Base-by-base conservation (phyloP, 768 basidiomycete species). In the Tylopilus vinaceipallidus region DNA sequence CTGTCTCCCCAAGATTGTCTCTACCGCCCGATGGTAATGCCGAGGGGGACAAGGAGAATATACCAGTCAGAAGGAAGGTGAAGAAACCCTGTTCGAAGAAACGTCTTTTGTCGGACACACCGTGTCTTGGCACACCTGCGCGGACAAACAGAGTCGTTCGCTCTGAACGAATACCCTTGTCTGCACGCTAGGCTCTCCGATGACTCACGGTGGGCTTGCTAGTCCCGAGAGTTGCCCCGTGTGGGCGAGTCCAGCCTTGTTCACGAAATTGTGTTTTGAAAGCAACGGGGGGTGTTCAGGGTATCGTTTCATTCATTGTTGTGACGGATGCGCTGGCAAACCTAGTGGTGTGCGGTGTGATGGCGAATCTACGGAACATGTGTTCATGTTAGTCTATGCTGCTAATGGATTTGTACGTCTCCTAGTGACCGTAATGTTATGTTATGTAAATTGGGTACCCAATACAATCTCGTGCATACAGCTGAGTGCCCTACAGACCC, bases 11-110 rank as follows among this genome's bases (percentile, higher is more conserved):
- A 22, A 32, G 50, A 30, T 42, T 23, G 13, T 39, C 45, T 3
- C 26, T 44, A 22, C 39, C 54, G 30, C 44, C 49, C n/a, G 49
- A 38, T 26, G 24, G 34, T 26, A 42, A 34, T 20, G 20, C 61
- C 23, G 68, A 71, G 2, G 70, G 62, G 39, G 82, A 81, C 23
- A 86, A 87, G 57, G 85, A 87, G 68, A 87, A 87, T 50, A 42
- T 79, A 14, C 64, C 72, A 8, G 80, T 79, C 4, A 75, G 73
- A 41, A 69, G 73, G 57, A 79, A 66, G 58, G 47, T 72, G 27
- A 74, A 73, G 43, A 83, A 79, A 57, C 62, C 64, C 16, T 46
- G 47, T 46, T 50, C 59, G 7, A 66, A 63, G 60, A 65, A 58
- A 32, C 61, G 60, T 19, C 42, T 50, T 30, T 46, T 41, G 14